A percentile compares a stretch with the other conserved stretches of the same genome.
These are phyloP conservation scores for Hordeum marinum DNA, from an alignment of 176 grass and related monocot species.

Conservation along the genomic window DNA sequence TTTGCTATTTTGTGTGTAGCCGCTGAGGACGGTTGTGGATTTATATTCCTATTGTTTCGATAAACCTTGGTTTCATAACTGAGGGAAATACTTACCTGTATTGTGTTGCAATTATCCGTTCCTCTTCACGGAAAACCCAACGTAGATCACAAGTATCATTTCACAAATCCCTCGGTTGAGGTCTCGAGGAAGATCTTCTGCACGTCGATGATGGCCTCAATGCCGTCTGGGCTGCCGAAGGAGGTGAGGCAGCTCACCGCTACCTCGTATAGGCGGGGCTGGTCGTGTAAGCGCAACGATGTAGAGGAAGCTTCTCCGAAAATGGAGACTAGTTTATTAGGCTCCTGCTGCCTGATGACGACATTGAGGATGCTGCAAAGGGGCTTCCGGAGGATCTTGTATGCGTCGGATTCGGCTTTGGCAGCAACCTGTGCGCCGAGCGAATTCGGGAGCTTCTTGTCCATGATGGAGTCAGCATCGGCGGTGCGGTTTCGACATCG, in stretches of 20 bases:
- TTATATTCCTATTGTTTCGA: too few species aligned
- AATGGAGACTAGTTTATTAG: constrained; percentile 45
- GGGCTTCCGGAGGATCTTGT: neutral
- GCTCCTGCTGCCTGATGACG: constrained; percentile 30
- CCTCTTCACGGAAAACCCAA: too few species aligned
- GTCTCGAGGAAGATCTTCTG: constrained; percentile 54
- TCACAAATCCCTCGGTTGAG: constrained; percentile 36
- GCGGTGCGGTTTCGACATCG: neutral
- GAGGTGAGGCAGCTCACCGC: constrained; percentile 34
- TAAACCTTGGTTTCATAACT: too few species aligned
- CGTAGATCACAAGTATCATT: too few species aligned
- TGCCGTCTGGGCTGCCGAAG: constrained; percentile 26
- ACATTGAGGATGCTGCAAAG: neutral
- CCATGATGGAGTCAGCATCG: neutral
- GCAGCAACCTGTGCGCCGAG: neutral
- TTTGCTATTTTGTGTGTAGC: too few species aligned
- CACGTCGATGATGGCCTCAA: constrained; percentile 47
- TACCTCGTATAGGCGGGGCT: constrained; percentile 48
- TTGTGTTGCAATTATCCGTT: too few species aligned
- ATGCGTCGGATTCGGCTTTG: neutral
- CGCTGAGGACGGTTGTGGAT: too few species aligned
- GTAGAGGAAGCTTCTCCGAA: constrained; percentile 38
- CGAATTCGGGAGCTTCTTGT: neutral
- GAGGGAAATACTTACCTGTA: too few species aligned
- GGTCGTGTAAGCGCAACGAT: constrained; percentile 33